Conservation (phyloP, 305 asterid species). For the Fraxinus ornus region DNA sequence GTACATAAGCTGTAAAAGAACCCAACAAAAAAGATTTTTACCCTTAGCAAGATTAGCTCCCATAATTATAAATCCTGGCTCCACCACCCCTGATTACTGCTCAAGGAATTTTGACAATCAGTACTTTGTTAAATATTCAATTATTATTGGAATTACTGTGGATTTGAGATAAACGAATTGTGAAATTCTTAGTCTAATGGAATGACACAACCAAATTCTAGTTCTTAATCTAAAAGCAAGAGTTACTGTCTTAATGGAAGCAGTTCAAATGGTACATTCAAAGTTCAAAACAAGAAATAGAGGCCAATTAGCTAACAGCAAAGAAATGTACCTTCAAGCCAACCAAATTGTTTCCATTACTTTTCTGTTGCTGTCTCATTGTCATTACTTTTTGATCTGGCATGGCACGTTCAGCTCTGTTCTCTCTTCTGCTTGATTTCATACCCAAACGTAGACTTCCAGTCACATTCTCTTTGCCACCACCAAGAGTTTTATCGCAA, state of each 20-base stretch:
- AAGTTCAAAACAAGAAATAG: background rate
- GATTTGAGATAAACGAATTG: background rate
- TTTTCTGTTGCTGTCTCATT: constrained; percentile 17
- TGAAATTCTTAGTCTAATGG: background rate
- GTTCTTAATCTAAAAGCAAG: background rate
- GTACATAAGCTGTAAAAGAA: background rate
- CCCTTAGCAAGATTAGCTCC: background rate
- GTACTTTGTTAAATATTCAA: background rate
- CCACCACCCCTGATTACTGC: background rate
- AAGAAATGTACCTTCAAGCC: constrained; percentile 25
- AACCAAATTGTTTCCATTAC: constrained; percentile 20
- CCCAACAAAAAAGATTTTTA: background rate
- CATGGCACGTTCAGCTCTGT: constrained; percentile 12
- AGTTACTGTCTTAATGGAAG: background rate
- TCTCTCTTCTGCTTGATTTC: constrained; percentile 17
- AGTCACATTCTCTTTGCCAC: constrained; percentile 31
- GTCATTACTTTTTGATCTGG: constrained; percentile 8
- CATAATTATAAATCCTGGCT: background rate
- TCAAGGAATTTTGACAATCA: background rate
- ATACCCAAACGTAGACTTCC: constrained; percentile 12
- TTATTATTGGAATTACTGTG: background rate
- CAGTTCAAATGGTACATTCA: background rate
- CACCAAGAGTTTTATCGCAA: constrained; percentile 10
- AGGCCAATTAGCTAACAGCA: background rate
- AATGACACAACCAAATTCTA: background rate